phyloP scores from a whole-genome alignment of 148 eudicot genomes.

The Amaranthus hypochondriacus region DNA sequence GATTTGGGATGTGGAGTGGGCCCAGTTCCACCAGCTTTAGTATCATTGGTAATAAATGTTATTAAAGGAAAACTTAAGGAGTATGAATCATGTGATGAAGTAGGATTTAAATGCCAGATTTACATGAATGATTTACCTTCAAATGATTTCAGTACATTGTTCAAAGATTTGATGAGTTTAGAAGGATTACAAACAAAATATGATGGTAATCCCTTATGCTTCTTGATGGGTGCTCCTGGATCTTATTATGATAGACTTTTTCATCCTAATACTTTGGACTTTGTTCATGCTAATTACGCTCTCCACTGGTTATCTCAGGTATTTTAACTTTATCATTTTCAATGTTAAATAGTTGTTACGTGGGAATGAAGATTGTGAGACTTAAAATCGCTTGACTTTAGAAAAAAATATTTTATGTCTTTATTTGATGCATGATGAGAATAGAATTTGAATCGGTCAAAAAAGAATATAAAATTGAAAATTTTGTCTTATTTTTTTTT shows the following conservation, averaged over 20 bases:
- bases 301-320: no score
- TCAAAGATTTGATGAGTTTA: constrained; percentile 15
- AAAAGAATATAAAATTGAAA: no score
- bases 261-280: constrained; percentile 4
- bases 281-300: no score
- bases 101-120: constrained; percentile 21
- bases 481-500: no score
- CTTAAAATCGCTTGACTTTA: no score
- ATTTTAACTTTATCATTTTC: no score
- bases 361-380: no score
- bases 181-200: neutral
- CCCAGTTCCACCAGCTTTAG: neutral
- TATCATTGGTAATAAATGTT: constrained; percentile 1
- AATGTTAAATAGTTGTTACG: no score
- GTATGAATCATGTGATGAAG: constrained; percentile 8
- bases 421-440: no score
- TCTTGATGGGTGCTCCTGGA: constrained; percentile 32
- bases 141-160: constrained; percentile 42
- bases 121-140: constrained; percentile 44
- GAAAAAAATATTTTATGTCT: no score
- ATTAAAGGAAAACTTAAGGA: constrained; percentile 3
- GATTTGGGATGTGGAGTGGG: constrained; percentile 9
- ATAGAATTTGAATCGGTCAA: no score
- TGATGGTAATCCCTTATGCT: constrained; percentile 13
- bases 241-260: constrained; percentile 37